A percentile compares a stretch with the other conserved stretches of the same genome.
Evolutionary conservation across 2,329 filamentous ascomycete genomes (phyloP).

Genomic region (Alternaria brassicae): DNA sequence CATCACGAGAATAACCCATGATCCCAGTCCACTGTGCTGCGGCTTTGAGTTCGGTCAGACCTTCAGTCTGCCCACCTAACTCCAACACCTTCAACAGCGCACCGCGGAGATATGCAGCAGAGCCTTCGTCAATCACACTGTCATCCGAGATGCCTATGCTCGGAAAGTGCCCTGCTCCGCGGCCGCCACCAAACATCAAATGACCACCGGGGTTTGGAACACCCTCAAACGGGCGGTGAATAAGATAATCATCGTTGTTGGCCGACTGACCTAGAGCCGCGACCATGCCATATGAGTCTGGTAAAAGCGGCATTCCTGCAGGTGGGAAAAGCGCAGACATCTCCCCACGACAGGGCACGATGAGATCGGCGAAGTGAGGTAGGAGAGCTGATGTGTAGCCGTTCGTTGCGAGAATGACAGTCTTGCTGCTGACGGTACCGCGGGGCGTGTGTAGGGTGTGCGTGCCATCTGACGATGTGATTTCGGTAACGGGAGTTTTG

Average conservation of each 20-base stretch:
- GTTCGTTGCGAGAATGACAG: conserved; percentile 81
- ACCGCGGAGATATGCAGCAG: conserved; percentile 63
- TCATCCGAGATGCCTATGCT: conserved; percentile 68
- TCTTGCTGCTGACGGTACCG: conserved; percentile 68
- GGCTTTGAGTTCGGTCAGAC: conserved; percentile 55
- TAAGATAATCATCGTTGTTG: conserved; percentile 73
- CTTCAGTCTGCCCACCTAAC: conserved; percentile 47
- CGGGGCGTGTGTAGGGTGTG: conserved; percentile 74
- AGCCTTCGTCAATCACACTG: conserved; percentile 61
- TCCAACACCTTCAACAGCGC: conserved; percentile 50
- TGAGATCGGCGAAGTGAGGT: conserved; percentile 71
- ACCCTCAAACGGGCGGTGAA: conserved; percentile 66
- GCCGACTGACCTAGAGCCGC: conserved; percentile 56
- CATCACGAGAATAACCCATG: conserved; percentile 74
- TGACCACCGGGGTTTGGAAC: conserved; percentile 58
- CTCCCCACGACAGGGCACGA: conserved; percentile 79
- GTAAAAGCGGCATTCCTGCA: conserved; percentile 52
- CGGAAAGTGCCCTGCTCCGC: conserved; percentile 57
- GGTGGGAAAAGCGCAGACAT: conserved; percentile 72
- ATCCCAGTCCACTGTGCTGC: conserved; percentile 74
- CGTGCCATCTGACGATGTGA: conserved; percentile 32
- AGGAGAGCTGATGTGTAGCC: conserved; percentile 81
- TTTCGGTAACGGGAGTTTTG: conserved; percentile 66
- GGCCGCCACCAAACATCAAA: conserved; percentile 75
- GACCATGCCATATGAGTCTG: conserved; percentile 70